Percentiles rank a stretch among this genome's conserved stretches.
Evolutionary conservation across 2,329 filamentous ascomycete species (phyloP).

Genomic region (Leptodontidium sp.): DNA sequence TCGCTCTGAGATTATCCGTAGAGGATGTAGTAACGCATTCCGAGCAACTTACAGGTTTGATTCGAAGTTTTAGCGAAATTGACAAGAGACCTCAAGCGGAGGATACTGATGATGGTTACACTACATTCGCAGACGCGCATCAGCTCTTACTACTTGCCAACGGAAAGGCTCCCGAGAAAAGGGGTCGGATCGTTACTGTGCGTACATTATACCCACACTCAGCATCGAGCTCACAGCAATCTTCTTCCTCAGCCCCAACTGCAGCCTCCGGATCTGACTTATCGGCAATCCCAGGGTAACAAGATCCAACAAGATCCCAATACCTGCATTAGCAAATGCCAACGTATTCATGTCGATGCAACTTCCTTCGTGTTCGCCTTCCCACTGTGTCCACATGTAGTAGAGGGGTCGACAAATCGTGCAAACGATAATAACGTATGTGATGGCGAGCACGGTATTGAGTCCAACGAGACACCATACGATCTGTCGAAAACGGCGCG

Average conservation of each 20-base stretch:
- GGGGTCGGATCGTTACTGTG: constrained; percentile 1
- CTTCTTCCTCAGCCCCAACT: constrained; percentile 57
- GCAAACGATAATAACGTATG: constrained; percentile 48
- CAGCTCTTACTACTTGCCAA: constrained; percentile 1
- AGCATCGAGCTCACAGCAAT: constrained; percentile 59
- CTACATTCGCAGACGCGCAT: constrained; percentile 21
- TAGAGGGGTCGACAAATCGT: constrained; percentile 61
- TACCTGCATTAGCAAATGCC: constrained; percentile 53
- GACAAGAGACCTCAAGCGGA: constrained; percentile 38
- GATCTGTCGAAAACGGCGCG: constrained; percentile 48
- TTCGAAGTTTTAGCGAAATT: constrained; percentile 35
- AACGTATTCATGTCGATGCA: constrained; percentile 60
- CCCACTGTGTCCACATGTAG: constrained; percentile 63
- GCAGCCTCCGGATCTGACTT: constrained; percentile 52
- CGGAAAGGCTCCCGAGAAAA: neutral
- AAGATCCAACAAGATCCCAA: constrained; percentile 60
- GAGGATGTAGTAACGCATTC: neutral
- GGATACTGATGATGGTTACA: constrained; percentile 38
- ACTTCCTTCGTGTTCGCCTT: constrained; percentile 53
- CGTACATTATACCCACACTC: constrained; percentile 54
- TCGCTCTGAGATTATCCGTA: neutral
- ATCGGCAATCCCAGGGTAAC: constrained; percentile 61
- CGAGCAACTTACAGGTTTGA: constrained; percentile 29
- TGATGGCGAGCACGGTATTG: constrained; percentile 50
- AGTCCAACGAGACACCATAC: constrained; percentile 55